phyloP scores from a whole-genome alignment of 768 basidiomycete genomes.

The Lentinula guzmanii region DNA sequence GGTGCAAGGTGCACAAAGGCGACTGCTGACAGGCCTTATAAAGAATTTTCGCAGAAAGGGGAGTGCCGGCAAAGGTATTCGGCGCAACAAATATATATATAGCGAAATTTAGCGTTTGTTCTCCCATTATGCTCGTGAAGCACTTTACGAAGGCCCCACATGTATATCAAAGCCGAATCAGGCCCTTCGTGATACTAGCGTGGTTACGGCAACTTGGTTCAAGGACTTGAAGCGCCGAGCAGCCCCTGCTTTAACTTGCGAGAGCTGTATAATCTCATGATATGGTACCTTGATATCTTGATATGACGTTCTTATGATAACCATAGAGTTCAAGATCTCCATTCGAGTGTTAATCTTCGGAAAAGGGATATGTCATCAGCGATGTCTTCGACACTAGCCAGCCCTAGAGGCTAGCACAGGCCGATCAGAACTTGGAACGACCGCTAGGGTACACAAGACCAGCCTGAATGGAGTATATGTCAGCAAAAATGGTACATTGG shows the following conservation, averaged over 20 bases:
- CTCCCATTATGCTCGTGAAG: slow-evolving; percentile 1
- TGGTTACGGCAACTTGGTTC: background rate
- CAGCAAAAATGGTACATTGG: background rate
- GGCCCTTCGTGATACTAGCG: background rate
- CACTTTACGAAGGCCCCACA: background rate
- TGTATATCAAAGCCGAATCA: background rate
- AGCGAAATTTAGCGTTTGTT: background rate
- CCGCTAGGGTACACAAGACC: background rate
- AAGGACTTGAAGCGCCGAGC: background rate
- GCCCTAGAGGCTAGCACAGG: no score
- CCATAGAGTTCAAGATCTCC: no score
- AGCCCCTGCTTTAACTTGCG: background rate
- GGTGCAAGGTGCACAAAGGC: background rate
- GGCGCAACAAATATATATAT: background rate
- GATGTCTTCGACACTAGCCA: no score
- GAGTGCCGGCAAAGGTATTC: background rate
- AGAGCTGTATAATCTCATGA: background rate
- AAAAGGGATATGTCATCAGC: no score
- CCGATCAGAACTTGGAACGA: no score
- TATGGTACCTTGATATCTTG: background rate
- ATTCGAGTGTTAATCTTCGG: no score
- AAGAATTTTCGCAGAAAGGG: background rate
- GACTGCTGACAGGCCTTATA: background rate
- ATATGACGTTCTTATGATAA: background rate
- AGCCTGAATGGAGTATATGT: background rate